Conservation (phyloP, 352 stramenopile species). For the Phytophthora sansomeana region DNA sequence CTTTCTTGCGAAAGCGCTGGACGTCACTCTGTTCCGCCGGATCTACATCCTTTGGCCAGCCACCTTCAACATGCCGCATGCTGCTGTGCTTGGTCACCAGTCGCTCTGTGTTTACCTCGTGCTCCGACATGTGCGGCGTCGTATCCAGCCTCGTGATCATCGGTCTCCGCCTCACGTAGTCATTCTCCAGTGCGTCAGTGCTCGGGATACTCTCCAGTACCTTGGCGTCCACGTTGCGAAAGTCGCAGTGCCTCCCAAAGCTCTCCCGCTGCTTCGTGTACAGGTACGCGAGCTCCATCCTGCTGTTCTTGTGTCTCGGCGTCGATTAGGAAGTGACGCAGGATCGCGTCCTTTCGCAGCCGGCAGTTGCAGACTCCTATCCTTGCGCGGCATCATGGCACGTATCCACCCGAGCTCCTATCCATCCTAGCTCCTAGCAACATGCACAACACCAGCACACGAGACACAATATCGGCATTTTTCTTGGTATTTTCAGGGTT, state of each 20-base stretch:
- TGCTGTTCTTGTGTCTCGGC: constrained; percentile 4
- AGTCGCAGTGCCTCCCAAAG: constrained; percentile 94
- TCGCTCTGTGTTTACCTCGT: constrained; percentile 95
- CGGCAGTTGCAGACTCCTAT: constrained; percentile 7
- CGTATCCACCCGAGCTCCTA: constrained; percentile 1
- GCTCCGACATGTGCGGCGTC: constrained; percentile 91
- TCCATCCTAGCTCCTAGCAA: constrained; percentile 2
- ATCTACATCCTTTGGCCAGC: constrained; percentile 98
- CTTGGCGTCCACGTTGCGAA: constrained; percentile 90
- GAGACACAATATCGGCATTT: constrained; percentile 32
- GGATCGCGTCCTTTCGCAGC: constrained; percentile 43
- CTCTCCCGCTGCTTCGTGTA: constrained; percentile 93
- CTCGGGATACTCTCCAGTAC: constrained; percentile 91
- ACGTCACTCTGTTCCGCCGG: constrained; percentile 96
- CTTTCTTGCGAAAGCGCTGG: constrained; percentile 96
- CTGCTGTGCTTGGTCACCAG: constrained; percentile 93
- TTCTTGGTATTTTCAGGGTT: constrained; percentile 40
- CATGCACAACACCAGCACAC: constrained; percentile 25
- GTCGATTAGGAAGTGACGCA: constrained; percentile 30
- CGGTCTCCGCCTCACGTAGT: constrained; percentile 91
- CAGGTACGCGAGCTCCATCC: constrained; percentile 92
- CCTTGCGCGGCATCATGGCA: not conserved
- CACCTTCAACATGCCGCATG: constrained; percentile 96
- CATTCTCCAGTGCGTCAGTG: constrained; percentile 86
- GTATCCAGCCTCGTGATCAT: constrained; percentile 91